These are phyloP conservation scores for Arabidopsis arenosa DNA, from an alignment of 345 rosid genomes.

Conservation along the genomic window DNA sequence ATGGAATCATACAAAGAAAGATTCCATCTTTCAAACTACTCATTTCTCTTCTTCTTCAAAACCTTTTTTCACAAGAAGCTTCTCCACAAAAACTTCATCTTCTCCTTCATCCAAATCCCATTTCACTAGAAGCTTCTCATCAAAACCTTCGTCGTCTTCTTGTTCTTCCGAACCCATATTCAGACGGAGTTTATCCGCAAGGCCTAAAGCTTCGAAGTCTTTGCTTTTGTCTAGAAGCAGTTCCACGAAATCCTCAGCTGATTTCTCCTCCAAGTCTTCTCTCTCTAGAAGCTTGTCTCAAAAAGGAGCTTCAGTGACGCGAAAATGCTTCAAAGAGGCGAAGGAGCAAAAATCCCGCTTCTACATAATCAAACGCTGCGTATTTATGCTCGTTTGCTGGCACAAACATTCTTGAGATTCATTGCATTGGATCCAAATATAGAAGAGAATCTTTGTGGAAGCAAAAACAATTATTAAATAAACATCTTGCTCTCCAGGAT, in stretches of 20 bases:
- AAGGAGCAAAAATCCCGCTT: slow-evolving; percentile 12
- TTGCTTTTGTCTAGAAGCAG: neutral
- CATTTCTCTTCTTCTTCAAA: slow-evolving; percentile 5
- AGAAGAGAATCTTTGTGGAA: neutral
- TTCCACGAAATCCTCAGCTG: slow-evolving; percentile 3
- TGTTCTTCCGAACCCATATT: neutral
- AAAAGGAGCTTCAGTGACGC: slow-evolving; percentile 7
- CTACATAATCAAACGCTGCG: slow-evolving; percentile 12
- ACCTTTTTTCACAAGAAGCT: neutral
- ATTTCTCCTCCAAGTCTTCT: slow-evolving; percentile 9
- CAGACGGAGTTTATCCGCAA: slow-evolving; percentile 4
- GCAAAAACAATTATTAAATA: neutral
- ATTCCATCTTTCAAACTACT: neutral
- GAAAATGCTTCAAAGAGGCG: neutral
- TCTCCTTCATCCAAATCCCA: neutral
- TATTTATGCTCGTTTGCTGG: slow-evolving; percentile 19
- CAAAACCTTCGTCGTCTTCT: slow-evolving; percentile 1
- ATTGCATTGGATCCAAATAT: neutral
- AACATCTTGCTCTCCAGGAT: no score
- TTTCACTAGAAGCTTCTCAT: slow-evolving; percentile 2
- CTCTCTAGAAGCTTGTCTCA: neutral
- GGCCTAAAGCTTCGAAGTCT: neutral
- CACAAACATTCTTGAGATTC: slow-evolving; percentile 12
- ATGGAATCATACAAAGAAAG: slow-evolving; percentile 10
- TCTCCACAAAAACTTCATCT: slow-evolving; percentile 8